Evolutionary conservation across 2,329 filamentous ascomycete species (phyloP), one percentile per base, ranked within the genome.

Genomic region (Aspergillus tanneri): DNA sequence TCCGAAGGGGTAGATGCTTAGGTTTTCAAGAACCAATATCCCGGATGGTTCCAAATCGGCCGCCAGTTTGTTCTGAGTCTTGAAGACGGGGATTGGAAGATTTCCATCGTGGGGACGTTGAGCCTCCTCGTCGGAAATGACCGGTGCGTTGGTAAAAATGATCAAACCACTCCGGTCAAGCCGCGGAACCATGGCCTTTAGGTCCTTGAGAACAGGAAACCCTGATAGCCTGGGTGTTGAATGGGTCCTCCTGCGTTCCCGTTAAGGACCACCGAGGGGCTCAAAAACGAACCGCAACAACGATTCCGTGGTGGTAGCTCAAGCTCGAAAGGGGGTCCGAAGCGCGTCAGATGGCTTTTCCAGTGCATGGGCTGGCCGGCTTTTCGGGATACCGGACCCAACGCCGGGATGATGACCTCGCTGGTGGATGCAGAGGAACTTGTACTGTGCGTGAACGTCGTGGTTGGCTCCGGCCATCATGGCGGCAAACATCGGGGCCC

Each of bases 1-100:
- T 24, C 18, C 23, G 35, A 2, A n/a, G n/a, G 47, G 52, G 24
- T 55, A 57, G 12, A 57, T 42, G 24, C n/a, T n/a, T 57, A 57
- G 0, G 25, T 35, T 22, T 57, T 57, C 21, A 39, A 18, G 12
- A n/a, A 43, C 12, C n/a, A 44, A 18, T 9, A n/a, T 19, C 1
- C 40, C 46, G 3, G 9, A 10, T 3, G 18, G 23, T 1, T 44
- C 34, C n/a, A 32, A 27, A 23, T 47, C 44, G 2, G 11, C 5
- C 6, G 27, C 41, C 9, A 43, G 12, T 9, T 22, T 43, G 28
- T 34, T 43, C n/a, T 43, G 41, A 3, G 41, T 34, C 16, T 43
- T 43, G 41, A 43, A 35, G 10, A 38, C 24, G 5, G 22, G 22
- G 8, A 38, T n/a, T 8, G 12, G 7, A 11, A 16, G 5, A 9